Conservation (phyloP, 352 stramenopile genomes). For the Pythium chondricola region DNA sequence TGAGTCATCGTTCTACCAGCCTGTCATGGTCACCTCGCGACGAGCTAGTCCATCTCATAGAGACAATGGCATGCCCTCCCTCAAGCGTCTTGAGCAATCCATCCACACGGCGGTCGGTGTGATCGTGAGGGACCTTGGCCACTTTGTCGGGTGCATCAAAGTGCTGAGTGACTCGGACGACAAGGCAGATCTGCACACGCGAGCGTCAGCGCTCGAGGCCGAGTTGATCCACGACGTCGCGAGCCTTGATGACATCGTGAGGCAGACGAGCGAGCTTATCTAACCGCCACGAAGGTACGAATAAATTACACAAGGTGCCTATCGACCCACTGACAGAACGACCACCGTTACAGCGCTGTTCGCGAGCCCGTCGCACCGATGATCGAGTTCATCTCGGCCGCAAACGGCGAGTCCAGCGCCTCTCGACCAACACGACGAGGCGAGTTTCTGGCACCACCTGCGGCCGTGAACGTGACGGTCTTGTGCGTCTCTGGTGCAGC, state of each 20-base stretch:
- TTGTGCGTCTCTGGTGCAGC: neutral
- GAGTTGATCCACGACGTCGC: conserved; percentile 54
- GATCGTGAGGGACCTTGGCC: conserved; percentile 43
- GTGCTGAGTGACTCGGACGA: conserved; percentile 7
- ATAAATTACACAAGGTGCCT: conserved; percentile 3
- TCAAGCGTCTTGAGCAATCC: too few species aligned
- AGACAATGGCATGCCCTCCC: too few species aligned
- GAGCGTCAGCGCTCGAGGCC: conserved; percentile 49
- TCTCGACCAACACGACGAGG: neutral
- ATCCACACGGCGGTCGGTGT: conserved; percentile 36
- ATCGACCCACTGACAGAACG: neutral
- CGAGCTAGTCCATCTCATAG: too few species aligned
- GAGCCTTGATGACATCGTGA: conserved; percentile 31
- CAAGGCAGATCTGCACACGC: conserved; percentile 40
- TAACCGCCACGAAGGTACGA: neutral
- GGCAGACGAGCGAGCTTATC: conserved; percentile 17
- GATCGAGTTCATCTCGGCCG: conserved; percentile 46
- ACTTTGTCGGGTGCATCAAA: conserved; percentile 61
- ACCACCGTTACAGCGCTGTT: conserved; percentile 31
- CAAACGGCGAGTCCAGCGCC: conserved; percentile 39
- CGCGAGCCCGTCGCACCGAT: conserved; percentile 36
- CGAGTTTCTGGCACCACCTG: conserved; percentile 14
- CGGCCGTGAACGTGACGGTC: conserved; percentile 12
- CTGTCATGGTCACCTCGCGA: too few species aligned
- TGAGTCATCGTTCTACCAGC: neutral